Evolutionary conservation across 1,284 basidiomycete genomes (phyloP).

Genomic region (Sporisorium graminicola): DNA sequence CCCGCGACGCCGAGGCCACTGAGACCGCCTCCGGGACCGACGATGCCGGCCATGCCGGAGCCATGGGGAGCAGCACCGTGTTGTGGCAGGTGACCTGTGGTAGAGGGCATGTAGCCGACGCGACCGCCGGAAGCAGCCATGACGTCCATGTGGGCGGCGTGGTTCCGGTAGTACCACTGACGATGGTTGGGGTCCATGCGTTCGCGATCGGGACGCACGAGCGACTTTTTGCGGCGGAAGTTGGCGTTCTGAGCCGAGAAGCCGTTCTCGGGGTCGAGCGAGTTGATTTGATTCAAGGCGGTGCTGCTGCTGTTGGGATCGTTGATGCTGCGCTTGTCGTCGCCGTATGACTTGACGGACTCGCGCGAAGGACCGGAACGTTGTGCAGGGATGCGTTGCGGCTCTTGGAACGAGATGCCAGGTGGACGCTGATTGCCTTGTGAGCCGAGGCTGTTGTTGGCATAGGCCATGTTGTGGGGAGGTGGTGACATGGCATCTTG

Average conservation of each 20-base stretch:
- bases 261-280: constrained; percentile 62
- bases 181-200: constrained; percentile 95
- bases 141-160: constrained; percentile 80
- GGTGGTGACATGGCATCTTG: constrained; percentile 19
- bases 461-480: constrained; percentile 19
- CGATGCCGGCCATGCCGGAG: constrained; percentile 50
- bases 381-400: constrained; percentile 36
- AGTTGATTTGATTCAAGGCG: constrained; percentile 42
- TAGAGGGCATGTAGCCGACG: constrained; percentile 67
- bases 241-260: constrained; percentile 55
- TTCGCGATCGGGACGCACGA: constrained; percentile 93
- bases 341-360: constrained; percentile 52
- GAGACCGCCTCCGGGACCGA: constrained; percentile 67
- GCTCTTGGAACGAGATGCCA: constrained; percentile 62
- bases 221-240: constrained; percentile 86
- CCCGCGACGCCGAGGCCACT: constrained; percentile 65
- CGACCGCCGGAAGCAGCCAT: constrained; percentile 54
- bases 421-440: constrained; percentile 21
- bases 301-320: constrained; percentile 50
- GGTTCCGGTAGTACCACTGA: constrained; percentile 93
- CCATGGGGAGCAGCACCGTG: constrained; percentile 65
- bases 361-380: constrained; percentile 54
- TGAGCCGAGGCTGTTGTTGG: constrained; percentile 19
- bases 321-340: constrained; percentile 50
- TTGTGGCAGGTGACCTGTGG: constrained; percentile 67